Evolutionary conservation across 768 basidiomycete species (phyloP).

Genomic region (Tylopilus felleus): DNA sequence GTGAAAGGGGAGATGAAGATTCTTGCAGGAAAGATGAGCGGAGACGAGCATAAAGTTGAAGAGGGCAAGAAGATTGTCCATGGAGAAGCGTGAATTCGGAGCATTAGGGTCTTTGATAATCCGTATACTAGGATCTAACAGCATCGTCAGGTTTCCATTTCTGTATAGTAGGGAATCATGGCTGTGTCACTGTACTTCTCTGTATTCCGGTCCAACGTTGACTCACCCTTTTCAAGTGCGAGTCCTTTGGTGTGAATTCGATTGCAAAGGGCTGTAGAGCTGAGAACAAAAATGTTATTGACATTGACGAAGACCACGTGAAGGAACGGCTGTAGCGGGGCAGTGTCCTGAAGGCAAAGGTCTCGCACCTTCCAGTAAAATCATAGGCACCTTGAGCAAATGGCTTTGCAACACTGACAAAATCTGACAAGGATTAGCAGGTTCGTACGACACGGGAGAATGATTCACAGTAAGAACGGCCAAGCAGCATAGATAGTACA

Average conservation of each 20-base stretch:
- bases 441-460: no score
- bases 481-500: no score
- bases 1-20: constrained; percentile 35
- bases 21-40: constrained; percentile 28
- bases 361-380: no score
- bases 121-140: constrained; percentile 2
- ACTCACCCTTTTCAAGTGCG: neutral
- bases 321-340: no score
- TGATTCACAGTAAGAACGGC: no score
- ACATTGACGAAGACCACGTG: no score
- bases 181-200: neutral
- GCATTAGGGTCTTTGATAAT: neutral
- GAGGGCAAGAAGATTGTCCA: constrained; percentile 29
- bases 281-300: no score
- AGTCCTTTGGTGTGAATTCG: neutral
- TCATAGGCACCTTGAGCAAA: no score
- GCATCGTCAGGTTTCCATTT: neutral
- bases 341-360: no score
- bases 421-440: no score
- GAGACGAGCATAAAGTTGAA: constrained; percentile 28
- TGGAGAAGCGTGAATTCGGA: constrained; percentile 15
- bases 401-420: no score
- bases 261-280: no score
- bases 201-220: neutral
- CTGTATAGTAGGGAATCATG: neutral